A percentile compares a stretch with the other conserved stretches of the same genome.
Evolutionary conservation across 805 yeast genomes (phyloP).

Genomic region (Starmerella roubikii): DNA sequence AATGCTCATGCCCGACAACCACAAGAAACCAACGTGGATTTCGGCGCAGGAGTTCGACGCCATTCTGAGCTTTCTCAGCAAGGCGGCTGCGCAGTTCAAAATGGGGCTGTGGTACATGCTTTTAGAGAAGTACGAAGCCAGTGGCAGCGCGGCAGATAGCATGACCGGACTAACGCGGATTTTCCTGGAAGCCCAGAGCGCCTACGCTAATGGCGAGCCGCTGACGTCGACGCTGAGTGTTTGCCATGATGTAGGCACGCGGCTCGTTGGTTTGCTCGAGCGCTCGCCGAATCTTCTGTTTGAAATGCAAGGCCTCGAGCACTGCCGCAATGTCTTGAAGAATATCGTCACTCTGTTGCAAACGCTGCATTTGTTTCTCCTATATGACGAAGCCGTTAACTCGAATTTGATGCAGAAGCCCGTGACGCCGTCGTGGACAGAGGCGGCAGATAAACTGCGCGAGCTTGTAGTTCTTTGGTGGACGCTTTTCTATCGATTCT

Average conservation of each 20-base stretch:
- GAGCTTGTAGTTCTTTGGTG: constrained; percentile 26
- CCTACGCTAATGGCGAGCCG: constrained; percentile 24
- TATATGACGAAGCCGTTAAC: constrained; percentile 27
- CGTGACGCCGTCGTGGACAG: constrained; percentile 24
- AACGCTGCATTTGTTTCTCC: constrained; percentile 25
- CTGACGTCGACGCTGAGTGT: constrained; percentile 41
- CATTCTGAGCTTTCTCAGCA: constrained; percentile 45
- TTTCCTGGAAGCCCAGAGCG: constrained; percentile 33
- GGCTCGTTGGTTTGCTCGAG: constrained; percentile 20
- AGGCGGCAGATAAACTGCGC: constrained; percentile 21
- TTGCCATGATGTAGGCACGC: constrained; percentile 37
- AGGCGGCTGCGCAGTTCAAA: constrained; percentile 51
- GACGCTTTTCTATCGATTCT: constrained; percentile 31
- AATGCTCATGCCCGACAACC: constrained; percentile 25
- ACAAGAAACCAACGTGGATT: constrained; percentile 7
- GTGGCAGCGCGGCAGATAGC: constrained; percentile 33
- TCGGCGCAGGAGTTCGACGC: constrained; percentile 32
- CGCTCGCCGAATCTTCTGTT: constrained; percentile 14
- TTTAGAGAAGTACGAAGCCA: constrained; percentile 38
- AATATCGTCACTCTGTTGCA: constrained; percentile 23
- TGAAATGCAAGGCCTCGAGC: constrained; percentile 3
- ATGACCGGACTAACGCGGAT: constrained; percentile 35
- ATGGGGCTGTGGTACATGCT: constrained; percentile 66
- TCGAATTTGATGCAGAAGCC: constrained; percentile 23
- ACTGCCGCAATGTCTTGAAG: constrained; percentile 10